phyloP scores from a whole-genome alignment of 106 monocot species.

The Acorus gramineus region DNA sequence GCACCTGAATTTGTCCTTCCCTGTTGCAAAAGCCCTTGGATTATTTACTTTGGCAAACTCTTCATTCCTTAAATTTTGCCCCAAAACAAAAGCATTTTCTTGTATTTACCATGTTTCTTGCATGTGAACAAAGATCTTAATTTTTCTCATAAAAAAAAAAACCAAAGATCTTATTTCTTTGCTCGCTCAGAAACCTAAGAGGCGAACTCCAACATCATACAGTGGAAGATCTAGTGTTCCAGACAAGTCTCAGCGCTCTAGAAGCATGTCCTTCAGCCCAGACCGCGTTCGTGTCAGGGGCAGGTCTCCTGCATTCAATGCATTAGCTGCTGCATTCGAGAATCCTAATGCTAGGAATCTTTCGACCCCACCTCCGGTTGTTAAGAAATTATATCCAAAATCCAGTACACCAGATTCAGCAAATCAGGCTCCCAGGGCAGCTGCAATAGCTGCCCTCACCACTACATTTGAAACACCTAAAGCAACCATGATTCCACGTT shows the following conservation, averaged over 20 bases:
- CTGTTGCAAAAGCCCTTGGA: too few species aligned
- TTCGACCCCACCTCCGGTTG: constrained; percentile 73
- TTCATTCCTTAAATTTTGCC: too few species aligned
- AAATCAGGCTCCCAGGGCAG: constrained; percentile 33
- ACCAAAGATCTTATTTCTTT: background rate
- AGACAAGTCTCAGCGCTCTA: constrained; percentile 66
- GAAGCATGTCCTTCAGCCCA: constrained; percentile 81
- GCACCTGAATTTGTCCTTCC: too few species aligned
- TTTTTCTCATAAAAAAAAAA: too few species aligned
- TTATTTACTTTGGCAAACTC: too few species aligned
- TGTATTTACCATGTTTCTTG: too few species aligned
- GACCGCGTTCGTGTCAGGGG: constrained; percentile 60
- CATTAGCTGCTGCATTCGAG: constrained; percentile 75
- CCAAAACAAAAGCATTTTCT: too few species aligned
- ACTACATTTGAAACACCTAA: constrained; percentile 45
- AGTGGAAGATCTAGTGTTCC: constrained; percentile 56
- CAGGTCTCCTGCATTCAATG: constrained; percentile 83
- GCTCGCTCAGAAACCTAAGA: constrained; percentile 49
- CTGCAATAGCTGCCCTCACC: constrained; percentile 51
- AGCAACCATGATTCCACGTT: constrained; percentile 35
- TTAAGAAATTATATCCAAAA: constrained; percentile 50
- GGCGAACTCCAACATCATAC: constrained; percentile 32
- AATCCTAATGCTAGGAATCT: constrained; percentile 66
- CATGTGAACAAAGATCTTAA: too few species aligned
- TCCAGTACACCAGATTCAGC: constrained; percentile 26